These are phyloP conservation scores for Agastache rugosa DNA, from an alignment of 257 asterid genomes.

Conservation along the genomic window DNA sequence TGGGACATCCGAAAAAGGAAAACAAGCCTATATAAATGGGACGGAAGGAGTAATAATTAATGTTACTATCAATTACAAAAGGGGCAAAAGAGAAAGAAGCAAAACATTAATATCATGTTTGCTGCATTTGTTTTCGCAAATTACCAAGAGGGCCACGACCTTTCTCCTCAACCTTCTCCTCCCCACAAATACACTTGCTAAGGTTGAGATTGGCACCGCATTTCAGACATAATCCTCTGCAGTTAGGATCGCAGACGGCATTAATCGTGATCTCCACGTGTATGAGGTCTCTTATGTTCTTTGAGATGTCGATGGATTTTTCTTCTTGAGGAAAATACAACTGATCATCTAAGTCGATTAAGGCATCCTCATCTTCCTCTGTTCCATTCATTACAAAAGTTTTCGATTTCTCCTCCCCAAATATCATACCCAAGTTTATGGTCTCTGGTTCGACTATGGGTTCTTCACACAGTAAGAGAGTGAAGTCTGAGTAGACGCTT, in stretches of 20 bases:
- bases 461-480: constrained; percentile 70
- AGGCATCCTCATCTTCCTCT: constrained; percentile 52
- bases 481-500: constrained; percentile 71
- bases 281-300: constrained; percentile 81
- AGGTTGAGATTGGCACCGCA: constrained; percentile 81
- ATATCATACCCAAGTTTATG: constrained; percentile 58
- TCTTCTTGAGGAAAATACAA: constrained; percentile 71
- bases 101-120: constrained; percentile 38
- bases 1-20: no score
- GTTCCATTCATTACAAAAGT: constrained; percentile 29
- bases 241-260: constrained; percentile 68
- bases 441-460: constrained; percentile 72
- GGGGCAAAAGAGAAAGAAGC: background rate
- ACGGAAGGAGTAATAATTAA: no score
- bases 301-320: constrained; percentile 78
- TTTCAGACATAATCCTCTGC: constrained; percentile 77
- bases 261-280: constrained; percentile 84
- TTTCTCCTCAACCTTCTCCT: constrained; percentile 44
- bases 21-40: no score
- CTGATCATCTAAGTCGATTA: constrained; percentile 68
- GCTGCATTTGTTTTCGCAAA: constrained; percentile 72
- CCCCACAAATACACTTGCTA: constrained; percentile 54
- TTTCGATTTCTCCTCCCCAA: constrained; percentile 53
- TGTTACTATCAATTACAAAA: background rate
- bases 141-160: constrained; percentile 70